Evolutionary conservation across 768 basidiomycete species (phyloP).

Genomic region (Boletus insuetus): DNA sequence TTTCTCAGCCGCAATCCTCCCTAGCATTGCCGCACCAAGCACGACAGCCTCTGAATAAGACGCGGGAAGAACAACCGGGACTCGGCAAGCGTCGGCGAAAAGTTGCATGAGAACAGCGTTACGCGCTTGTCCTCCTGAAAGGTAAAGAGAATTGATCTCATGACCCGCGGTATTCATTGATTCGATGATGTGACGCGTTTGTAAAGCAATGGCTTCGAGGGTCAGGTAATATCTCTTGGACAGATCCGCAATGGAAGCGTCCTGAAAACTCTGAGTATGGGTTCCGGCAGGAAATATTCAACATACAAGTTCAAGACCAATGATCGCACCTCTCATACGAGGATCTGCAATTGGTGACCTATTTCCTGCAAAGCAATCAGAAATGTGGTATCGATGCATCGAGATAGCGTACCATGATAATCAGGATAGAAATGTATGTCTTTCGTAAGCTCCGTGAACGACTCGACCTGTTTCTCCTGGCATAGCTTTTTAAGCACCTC

Average conservation of each 20-base stretch:
- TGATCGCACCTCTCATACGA: slow-evolving; percentile 90
- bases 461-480: slow-evolving; percentile 50
- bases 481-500: slow-evolving; percentile 68
- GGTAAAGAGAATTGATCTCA: slow-evolving; percentile 77
- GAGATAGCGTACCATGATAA: slow-evolving; percentile 63
- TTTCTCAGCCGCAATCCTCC: slow-evolving; percentile 74
- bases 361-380: slow-evolving; percentile 59
- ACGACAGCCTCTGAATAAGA: slow-evolving; percentile 82
- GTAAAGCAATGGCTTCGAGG: slow-evolving; percentile 89
- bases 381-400: not conserved
- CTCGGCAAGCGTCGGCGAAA: slow-evolving; percentile 78
- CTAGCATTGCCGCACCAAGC: slow-evolving; percentile 91
- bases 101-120: slow-evolving; percentile 87
- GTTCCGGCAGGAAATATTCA: not conserved
- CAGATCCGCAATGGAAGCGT: slow-evolving; percentile 72
- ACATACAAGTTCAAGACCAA: slow-evolving; percentile 76
- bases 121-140: slow-evolving; percentile 92
- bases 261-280: slow-evolving; percentile 37
- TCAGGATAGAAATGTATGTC: slow-evolving; percentile 96
- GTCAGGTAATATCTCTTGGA: slow-evolving; percentile 89
- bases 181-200: slow-evolving; percentile 92
- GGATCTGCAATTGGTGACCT: slow-evolving; percentile 94
- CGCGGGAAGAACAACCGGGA: slow-evolving; percentile 80
- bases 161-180: slow-evolving; percentile 88
- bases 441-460: slow-evolving; percentile 81